Percentiles rank a stretch among this genome's conserved stretches.
Evolutionary conservation across 2,329 filamentous ascomycete genomes (phyloP).

Genomic region (Helicocarpus griseus): DNA sequence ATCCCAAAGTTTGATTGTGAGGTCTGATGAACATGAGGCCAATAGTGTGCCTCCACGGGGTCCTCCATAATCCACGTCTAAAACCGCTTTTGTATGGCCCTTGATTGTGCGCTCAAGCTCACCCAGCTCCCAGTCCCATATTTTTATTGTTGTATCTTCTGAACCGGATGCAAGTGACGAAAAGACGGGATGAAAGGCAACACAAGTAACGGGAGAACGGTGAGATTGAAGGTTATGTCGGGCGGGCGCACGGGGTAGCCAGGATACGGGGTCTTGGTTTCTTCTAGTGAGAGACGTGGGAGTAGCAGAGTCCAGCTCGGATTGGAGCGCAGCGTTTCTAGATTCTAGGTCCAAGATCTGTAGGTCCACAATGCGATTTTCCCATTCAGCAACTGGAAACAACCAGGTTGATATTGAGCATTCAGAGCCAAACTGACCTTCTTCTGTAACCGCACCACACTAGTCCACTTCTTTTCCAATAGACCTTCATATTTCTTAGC

Average conservation of each 20-base stretch:
- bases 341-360: conserved; percentile 91
- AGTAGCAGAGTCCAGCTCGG: conserved; percentile 75
- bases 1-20: conserved; percentile 94
- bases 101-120: conserved; percentile 86
- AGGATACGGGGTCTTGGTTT: conserved; percentile 74
- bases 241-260: conserved; percentile 76
- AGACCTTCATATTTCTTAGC: conserved; percentile 90
- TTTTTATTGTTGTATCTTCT: conserved; percentile 88
- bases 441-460: conserved; percentile 86
- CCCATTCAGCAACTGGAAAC: neutral
- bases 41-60: conserved; percentile 69
- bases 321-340: conserved; percentile 61
- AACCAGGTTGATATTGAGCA: neutral
- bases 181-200: conserved; percentile 88
- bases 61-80: conserved; percentile 85
- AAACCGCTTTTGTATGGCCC: conserved; percentile 78
- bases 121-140: conserved; percentile 94
- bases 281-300: conserved; percentile 65
- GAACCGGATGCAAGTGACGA: conserved; percentile 83
- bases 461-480: conserved; percentile 98
- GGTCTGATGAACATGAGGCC: conserved; percentile 74
- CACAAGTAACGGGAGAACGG: conserved; percentile 68
- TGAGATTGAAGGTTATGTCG: conserved; percentile 78
- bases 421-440: conserved; percentile 50
- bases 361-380: conserved; percentile 7